Base-by-base conservation (phyloP, 768 basidiomycete genomes). In the Mycena amicta region DNA sequence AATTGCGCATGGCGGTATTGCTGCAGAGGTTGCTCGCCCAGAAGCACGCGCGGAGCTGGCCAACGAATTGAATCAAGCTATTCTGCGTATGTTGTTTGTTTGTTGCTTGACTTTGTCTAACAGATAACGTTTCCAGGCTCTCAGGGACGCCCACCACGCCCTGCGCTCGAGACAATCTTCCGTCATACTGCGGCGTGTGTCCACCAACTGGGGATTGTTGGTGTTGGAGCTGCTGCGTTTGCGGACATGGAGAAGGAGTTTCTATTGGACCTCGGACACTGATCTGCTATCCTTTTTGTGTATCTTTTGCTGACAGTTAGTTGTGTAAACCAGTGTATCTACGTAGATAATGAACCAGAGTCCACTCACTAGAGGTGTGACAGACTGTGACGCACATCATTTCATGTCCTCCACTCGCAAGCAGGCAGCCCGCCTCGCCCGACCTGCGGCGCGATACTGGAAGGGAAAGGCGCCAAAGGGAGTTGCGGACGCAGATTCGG, bases 401-500 rank as follows among this genome's bases (percentile, higher is more conserved):
- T 20, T 25, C 25, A 68, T 65, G 67, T 66, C 67, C 11, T 28
- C 56, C 8, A 43, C 62, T n/a, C 81, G 86, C 59, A 93, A 93
- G 65, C 83, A 85, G 59, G 90, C 91, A 6, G 84, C 88, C 22
- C 85, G 91, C n/a, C 80, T 86, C 5, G 82, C 92, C n/a, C 78
- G 81, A 52, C 92, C 94, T 4, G 92, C 85, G 2, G 89, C 84
- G 5, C 89, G 94, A 2, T 95, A 96, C 72, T 92, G 92, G 87
- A 90, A 90, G 65, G 94, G 94, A 55, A 92, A 93, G 65, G 91
- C 86, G 0, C 93, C 93, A 0, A 93, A 92, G 71, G 90, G 90
- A 46, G 80, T 75, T 30, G 75, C 75, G 1, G 84, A 84, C 25
- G 72, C 75, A 39, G 76, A 82, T 22, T 88, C 88, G 5, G 89